Percentiles rank a stretch among this genome's conserved stretches.
Conservation (phyloP, 2,329 filamentous ascomycete genomes). For the Dactylella cylindrospora region DNA sequence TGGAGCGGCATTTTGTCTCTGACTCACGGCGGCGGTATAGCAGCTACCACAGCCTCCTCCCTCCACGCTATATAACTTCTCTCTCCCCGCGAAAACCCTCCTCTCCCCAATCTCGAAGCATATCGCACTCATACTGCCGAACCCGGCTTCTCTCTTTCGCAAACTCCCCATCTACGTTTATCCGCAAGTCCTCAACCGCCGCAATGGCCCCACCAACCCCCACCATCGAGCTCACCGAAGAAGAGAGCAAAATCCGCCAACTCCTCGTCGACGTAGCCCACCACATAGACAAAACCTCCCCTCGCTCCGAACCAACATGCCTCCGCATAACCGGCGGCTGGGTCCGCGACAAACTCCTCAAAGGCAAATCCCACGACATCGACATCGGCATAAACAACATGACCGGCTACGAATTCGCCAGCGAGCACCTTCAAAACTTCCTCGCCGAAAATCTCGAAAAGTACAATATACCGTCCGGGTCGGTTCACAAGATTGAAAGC, state of each 20-base stretch:
- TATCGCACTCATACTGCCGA: conserved; percentile 11
- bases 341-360: conserved; percentile 81
- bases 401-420: conserved; percentile 76
- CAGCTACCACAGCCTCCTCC: background rate
- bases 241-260: conserved; percentile 71
- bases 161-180: background rate
- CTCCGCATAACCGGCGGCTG: conserved; percentile 82
- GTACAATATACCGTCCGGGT: conserved; percentile 63
- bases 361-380: conserved; percentile 73
- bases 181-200: background rate
- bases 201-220: conserved; percentile 39
- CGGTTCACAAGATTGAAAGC: conserved; percentile 81
- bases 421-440: conserved; percentile 68
- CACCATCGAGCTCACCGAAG: conserved; percentile 64
- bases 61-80: conserved; percentile 14
- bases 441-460: conserved; percentile 65
- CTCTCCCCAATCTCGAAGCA: conserved; percentile 25
- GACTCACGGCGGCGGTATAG: conserved; percentile 33
- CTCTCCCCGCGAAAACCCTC: background rate
- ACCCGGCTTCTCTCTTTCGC: conserved; percentile 2
- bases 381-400: conserved; percentile 83
- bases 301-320: conserved; percentile 59
- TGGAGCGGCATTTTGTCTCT: conserved; percentile 15
- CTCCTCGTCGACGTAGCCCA: conserved; percentile 79
- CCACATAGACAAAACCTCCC: conserved; percentile 60